Evolutionary conservation across 148 eudicot genomes (phyloP).

Genomic region (Diospyros kaki): DNA sequence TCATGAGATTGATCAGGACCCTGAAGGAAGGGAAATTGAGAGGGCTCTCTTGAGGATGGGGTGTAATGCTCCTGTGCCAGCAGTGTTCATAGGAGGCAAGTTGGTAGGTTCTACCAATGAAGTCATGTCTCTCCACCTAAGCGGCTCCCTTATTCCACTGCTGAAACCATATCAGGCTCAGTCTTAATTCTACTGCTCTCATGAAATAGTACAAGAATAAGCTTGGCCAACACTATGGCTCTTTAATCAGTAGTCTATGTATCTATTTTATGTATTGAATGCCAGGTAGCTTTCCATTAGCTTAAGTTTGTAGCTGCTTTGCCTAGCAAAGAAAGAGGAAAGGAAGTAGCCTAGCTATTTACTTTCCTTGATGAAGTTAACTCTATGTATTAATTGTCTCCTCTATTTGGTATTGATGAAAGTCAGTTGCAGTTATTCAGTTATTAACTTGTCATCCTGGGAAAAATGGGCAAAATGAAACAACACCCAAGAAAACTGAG

Average conservation of each 20-base stretch:
- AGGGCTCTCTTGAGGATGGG: conserved; percentile 70
- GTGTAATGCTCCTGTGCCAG: conserved; percentile 60
- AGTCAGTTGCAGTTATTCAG: background rate
- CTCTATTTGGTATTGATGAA: background rate
- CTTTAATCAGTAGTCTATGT: background rate
- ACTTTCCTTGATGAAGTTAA: conserved; percentile 14
- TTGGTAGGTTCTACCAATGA: conserved; percentile 34
- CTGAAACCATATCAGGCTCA: conserved; percentile 13
- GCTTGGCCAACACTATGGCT: background rate
- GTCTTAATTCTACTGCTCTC: background rate
- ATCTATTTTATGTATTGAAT: background rate
- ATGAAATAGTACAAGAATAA: conserved; percentile 1
- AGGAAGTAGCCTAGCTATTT: conserved; percentile 9
- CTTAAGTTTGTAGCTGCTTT: conserved; percentile 8
- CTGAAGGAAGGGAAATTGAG: conserved; percentile 78
- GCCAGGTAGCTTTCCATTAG: conserved; percentile 8
- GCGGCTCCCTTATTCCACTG: conserved; percentile 23
- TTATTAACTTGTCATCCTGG: background rate
- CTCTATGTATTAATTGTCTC: background rate
- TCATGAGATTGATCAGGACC: conserved; percentile 64
- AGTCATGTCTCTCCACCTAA: conserved; percentile 36
- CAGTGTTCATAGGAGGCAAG: conserved; percentile 76
- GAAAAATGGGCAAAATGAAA: no score
- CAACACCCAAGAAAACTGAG: no score
- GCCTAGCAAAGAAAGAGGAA: background rate